Evolutionary conservation across 2,329 filamentous ascomycete genomes (phyloP).

Genomic region (Aspergillus unguis): DNA sequence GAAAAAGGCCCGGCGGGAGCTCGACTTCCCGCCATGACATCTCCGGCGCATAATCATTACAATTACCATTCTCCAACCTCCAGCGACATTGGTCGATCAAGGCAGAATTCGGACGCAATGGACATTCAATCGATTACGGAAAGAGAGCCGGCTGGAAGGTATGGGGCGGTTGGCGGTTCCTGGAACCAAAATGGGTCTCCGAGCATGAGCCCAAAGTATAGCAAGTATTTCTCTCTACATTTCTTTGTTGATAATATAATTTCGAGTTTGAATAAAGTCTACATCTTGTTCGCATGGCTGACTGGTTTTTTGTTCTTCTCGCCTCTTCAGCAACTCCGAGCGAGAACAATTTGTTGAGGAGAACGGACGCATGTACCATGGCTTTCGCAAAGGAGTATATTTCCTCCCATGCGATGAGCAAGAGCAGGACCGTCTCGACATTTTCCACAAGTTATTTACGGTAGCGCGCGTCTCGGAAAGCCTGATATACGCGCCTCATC

Average conservation of each 20-base stretch:
- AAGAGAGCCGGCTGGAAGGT: slow-evolving; percentile 25
- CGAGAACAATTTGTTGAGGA: slow-evolving; percentile 53
- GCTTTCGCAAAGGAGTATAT: slow-evolving; percentile 66
- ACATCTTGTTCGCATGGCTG: slow-evolving; percentile 14
- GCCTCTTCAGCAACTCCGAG: slow-evolving; percentile 30
- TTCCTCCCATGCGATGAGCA: slow-evolving; percentile 74
- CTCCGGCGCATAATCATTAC: slow-evolving; percentile 22
- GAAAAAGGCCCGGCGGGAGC: slow-evolving; percentile 22
- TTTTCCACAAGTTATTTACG: slow-evolving; percentile 74
- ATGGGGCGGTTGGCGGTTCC: slow-evolving; percentile 18
- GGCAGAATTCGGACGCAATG: slow-evolving; percentile 37
- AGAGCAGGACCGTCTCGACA: slow-evolving; percentile 75
- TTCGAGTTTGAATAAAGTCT: neutral
- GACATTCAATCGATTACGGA: slow-evolving; percentile 35
- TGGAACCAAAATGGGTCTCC: slow-evolving; percentile 33
- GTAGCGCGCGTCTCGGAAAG: slow-evolving; percentile 55
- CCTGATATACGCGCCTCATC: slow-evolving; percentile 41
- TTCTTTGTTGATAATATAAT: neutral
- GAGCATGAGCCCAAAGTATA: slow-evolving; percentile 16
- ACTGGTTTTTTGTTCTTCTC: slow-evolving; percentile 7
- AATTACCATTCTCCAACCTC: slow-evolving; percentile 24
- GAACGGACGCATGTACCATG: slow-evolving; percentile 68
- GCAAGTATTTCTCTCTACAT: slow-evolving; percentile 21
- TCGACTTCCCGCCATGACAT: slow-evolving; percentile 18
- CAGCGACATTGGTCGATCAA: slow-evolving; percentile 28